phyloP scores from a whole-genome alignment of 2,329 filamentous ascomycete genomes.

The Sarocladiaceae sp. region DNA sequence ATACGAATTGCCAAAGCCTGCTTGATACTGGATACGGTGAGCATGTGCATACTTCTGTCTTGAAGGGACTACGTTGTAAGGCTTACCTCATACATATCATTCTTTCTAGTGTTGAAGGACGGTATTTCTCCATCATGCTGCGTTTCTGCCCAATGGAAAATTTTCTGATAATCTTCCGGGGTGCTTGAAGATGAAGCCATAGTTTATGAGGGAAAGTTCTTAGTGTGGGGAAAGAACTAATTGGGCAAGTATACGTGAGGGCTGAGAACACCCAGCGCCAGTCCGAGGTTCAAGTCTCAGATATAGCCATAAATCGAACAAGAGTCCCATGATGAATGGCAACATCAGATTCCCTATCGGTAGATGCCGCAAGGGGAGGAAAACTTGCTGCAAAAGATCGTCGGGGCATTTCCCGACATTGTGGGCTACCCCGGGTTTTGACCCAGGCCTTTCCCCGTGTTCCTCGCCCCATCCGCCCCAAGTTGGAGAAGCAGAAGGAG shows the following conservation, averaged over 20 bases:
- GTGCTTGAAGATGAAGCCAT: slow-evolving; percentile 3
- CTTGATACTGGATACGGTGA: not conserved
- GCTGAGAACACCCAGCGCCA: not conserved
- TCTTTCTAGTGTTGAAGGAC: slow-evolving; percentile 38
- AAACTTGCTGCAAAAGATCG: not conserved
- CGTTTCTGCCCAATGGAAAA: slow-evolving; percentile 53
- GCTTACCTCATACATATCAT: slow-evolving; percentile 33
- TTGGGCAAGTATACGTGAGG: not conserved
- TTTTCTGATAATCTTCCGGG: slow-evolving; percentile 38
- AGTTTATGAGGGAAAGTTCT: not conserved
- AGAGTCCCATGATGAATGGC: not conserved
- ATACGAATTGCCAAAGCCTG: slow-evolving; percentile 4
- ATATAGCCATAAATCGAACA: not conserved
- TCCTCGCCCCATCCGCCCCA: not conserved
- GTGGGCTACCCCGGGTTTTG: not conserved
- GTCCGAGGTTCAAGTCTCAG: not conserved
- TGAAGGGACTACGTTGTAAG: not conserved
- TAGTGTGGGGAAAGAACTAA: not conserved
- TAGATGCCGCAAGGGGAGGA: not conserved
- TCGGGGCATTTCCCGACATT: slow-evolving; percentile 1
- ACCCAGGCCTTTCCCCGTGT: slow-evolving; percentile 1
- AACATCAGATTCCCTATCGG: not conserved
- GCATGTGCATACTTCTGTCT: not conserved
- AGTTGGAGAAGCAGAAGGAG: no score
- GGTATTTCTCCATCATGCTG: slow-evolving; percentile 49